These are phyloP conservation scores for Simmondsia chinensis DNA, from an alignment of 148 eudicot genomes.

Conservation along the genomic window DNA sequence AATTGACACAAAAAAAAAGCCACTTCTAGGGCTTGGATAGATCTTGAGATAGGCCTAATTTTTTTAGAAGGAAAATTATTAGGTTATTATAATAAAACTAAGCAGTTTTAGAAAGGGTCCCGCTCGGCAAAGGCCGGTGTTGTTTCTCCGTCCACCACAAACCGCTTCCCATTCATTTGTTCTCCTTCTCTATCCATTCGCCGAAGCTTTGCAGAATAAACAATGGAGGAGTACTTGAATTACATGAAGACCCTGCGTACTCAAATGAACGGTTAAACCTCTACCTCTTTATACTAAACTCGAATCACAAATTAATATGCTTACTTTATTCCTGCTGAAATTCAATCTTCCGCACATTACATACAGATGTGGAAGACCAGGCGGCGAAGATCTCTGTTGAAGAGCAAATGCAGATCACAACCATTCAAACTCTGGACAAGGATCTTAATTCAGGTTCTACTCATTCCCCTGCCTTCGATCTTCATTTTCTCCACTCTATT, in stretches of 20 bases:
- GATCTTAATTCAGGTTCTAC: slow-evolving; percentile 58
- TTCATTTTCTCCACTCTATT: not conserved
- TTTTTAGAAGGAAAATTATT: no score
- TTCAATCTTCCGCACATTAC: not conserved
- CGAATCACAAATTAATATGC: not conserved
- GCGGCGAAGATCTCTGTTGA: slow-evolving; percentile 67
- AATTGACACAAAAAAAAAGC: no score
- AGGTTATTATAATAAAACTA: no score
- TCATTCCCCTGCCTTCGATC: not conserved
- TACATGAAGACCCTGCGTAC: slow-evolving; percentile 71
- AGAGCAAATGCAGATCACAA: slow-evolving; percentile 77
- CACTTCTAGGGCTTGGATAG: no score
- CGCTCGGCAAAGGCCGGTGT: no score
- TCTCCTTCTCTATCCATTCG: no score
- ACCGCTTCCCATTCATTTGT: no score
- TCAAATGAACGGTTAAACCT: slow-evolving; percentile 58
- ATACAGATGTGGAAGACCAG: slow-evolving; percentile 85
- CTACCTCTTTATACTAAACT: not conserved
- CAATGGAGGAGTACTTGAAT: slow-evolving; percentile 74
- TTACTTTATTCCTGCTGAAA: not conserved
- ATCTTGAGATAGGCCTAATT: no score
- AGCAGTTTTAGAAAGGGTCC: no score
- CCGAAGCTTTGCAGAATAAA: no score
- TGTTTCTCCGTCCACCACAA: no score
- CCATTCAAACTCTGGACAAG: slow-evolving; percentile 50